These are phyloP conservation scores for Glycine soja DNA, from an alignment of 306 rosid genomes.

Conservation along the genomic window DNA sequence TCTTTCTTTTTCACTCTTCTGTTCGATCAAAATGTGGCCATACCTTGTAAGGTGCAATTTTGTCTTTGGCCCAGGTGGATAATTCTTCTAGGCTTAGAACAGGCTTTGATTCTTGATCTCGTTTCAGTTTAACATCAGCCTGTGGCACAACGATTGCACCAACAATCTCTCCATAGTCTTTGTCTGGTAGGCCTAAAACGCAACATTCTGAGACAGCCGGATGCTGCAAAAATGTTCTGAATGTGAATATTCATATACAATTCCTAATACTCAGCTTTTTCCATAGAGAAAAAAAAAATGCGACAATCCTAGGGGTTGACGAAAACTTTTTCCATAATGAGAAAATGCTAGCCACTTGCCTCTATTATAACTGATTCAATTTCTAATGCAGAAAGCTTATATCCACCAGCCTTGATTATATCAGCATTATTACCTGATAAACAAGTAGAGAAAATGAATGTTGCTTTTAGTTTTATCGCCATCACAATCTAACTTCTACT, in stretches of 20 bases:
- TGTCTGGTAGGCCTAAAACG: slow-evolving; percentile 87
- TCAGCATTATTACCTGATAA: slow-evolving; percentile 84
- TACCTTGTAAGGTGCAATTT: slow-evolving; percentile 98
- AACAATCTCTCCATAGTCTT: slow-evolving; percentile 84
- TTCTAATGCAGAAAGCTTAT: slow-evolving; percentile 89
- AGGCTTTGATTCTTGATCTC: slow-evolving; percentile 62
- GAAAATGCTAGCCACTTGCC: slow-evolving; percentile 56
- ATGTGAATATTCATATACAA: slow-evolving; percentile 20
- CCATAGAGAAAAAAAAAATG: not conserved
- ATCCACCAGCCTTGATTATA: slow-evolving; percentile 95
- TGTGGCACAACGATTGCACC: slow-evolving; percentile 77
- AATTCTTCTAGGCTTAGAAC: slow-evolving; percentile 72
- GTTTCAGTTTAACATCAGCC: slow-evolving; percentile 52
- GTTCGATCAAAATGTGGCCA: not conserved
- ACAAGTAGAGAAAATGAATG: slow-evolving; percentile 19
- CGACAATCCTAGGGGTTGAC: not conserved
- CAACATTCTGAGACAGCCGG: slow-evolving; percentile 84
- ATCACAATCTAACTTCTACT: slow-evolving; percentile 26
- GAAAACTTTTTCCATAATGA: slow-evolving; percentile 4
- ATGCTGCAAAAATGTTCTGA: slow-evolving; percentile 64
- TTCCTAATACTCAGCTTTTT: no score
- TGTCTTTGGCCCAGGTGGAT: slow-evolving; percentile 78
- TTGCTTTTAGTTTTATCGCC: slow-evolving; percentile 5
- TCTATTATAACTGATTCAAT: slow-evolving; percentile 82
- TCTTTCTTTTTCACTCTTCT: no score